Percentiles rank a stretch among this genome's conserved stretches.
phyloP scores from a whole-genome alignment of 2,329 filamentous ascomycete species.

The Lachnellula cervina region DNA sequence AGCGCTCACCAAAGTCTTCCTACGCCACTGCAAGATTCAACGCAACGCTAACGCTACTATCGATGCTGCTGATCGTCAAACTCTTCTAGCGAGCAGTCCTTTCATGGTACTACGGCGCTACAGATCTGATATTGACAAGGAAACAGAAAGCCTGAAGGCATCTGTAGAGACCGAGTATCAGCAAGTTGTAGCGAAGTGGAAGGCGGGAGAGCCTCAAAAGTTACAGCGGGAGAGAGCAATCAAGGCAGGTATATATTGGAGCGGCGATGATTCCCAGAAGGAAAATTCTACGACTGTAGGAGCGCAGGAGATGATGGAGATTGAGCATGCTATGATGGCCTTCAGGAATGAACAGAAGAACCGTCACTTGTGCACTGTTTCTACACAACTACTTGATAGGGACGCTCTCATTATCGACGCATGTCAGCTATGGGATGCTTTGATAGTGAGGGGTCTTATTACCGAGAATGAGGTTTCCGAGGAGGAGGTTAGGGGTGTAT shows the following conservation, averaged over 20 bases:
- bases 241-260: not conserved
- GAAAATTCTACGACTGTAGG: not conserved
- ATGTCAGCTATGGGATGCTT: not conserved
- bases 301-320: not conserved
- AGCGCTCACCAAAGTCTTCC: not conserved
- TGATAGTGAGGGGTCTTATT: not conserved
- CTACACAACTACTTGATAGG: not conserved
- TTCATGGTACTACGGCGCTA: not conserved
- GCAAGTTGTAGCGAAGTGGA: not conserved
- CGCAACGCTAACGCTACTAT: not conserved
- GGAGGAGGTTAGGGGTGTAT: not conserved
- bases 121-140: not conserved
- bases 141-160: not conserved
- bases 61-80: not conserved
- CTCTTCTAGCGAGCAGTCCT: not conserved
- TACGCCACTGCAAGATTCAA: not conserved
- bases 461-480: not conserved
- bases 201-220: not conserved
- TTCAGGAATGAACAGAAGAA: not conserved
- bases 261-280: not conserved
- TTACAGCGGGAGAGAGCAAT: not conserved
- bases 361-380: not conserved
- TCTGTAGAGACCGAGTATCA: not conserved
- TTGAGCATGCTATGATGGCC: not conserved
- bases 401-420: not conserved